phyloP scores from a whole-genome alignment of 73 alveolate species.

The Tetrahymena elliotti region DNA sequence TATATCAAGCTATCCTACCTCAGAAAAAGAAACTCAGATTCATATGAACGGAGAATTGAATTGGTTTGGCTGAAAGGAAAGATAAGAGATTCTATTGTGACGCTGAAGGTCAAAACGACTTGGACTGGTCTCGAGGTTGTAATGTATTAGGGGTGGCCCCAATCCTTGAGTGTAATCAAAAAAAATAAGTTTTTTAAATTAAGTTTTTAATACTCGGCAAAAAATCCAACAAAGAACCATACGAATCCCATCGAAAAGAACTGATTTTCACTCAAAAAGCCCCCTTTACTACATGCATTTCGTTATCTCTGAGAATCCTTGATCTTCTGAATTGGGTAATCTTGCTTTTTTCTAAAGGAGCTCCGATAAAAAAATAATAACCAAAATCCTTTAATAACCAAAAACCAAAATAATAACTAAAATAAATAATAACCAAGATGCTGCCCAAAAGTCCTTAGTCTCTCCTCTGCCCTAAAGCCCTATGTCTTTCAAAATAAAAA shows the following conservation, averaged over 20 bases:
- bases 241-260: not conserved
- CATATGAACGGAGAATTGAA: not conserved
- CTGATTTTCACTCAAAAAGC: not conserved
- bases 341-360: not conserved
- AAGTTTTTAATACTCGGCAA: not conserved
- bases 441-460: constrained; percentile 3
- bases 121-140: not conserved
- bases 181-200: not conserved
- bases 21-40: not conserved
- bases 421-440: not conserved
- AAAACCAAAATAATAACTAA: not conserved
- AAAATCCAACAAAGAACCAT: not conserved
- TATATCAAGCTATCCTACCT: not conserved
- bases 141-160: not conserved
- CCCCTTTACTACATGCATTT: not conserved
- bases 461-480: constrained; percentile 3
- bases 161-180: not conserved
- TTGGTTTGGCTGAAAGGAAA: not conserved
- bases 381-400: not conserved
- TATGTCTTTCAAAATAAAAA: not conserved
- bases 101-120: not conserved
- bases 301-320: not conserved
- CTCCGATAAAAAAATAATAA: not conserved
- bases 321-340: constrained; percentile 1
- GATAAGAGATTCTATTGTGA: not conserved